Percentiles rank a stretch among this genome's conserved stretches.
Evolutionary conservation across 345 rosid species (phyloP).

Genomic region (Populus alba): DNA sequence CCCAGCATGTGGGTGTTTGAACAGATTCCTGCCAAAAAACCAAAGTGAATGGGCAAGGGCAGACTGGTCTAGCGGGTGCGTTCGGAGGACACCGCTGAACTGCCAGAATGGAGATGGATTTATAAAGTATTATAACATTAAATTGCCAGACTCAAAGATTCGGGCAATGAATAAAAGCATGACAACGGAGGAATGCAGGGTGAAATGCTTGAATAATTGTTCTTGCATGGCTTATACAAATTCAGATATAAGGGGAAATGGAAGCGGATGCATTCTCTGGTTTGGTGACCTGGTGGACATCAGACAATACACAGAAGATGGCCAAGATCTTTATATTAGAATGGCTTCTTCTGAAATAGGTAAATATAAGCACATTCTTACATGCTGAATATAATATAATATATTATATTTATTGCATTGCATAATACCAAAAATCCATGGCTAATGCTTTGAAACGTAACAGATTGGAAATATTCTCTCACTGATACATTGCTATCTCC

Average conservation of each 20-base stretch:
- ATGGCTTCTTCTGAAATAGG: slow-evolving; percentile 24
- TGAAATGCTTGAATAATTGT: slow-evolving; percentile 19
- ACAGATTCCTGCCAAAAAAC: slow-evolving; percentile 9
- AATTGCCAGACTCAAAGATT: slow-evolving; percentile 16
- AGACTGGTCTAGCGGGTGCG: slow-evolving; percentile 21
- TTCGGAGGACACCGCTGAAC: slow-evolving; percentile 1
- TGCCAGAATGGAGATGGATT: slow-evolving; percentile 11
- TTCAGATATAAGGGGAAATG: slow-evolving; percentile 11
- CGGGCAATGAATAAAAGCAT: neutral
- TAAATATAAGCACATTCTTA: neutral
- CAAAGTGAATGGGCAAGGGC: neutral
- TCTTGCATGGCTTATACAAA: slow-evolving; percentile 25
- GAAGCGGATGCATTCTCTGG: slow-evolving; percentile 29
- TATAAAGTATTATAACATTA: neutral
- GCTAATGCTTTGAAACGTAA: too few species aligned
- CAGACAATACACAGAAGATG: neutral
- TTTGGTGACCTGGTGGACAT: slow-evolving; percentile 18
- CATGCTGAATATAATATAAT: too few species aligned
- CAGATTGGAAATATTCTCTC: neutral
- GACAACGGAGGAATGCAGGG: slow-evolving; percentile 11
- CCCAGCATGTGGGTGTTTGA: slow-evolving; percentile 19
- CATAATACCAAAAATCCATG: too few species aligned
- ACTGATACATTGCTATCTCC: neutral
- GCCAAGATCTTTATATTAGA: slow-evolving; percentile 19
- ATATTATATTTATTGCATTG: too few species aligned